Evolutionary conservation across 176 grass and related monocot species (phyloP), one percentile per base, ranked within the genome.

Genomic region (Oryza officinalis): DNA sequence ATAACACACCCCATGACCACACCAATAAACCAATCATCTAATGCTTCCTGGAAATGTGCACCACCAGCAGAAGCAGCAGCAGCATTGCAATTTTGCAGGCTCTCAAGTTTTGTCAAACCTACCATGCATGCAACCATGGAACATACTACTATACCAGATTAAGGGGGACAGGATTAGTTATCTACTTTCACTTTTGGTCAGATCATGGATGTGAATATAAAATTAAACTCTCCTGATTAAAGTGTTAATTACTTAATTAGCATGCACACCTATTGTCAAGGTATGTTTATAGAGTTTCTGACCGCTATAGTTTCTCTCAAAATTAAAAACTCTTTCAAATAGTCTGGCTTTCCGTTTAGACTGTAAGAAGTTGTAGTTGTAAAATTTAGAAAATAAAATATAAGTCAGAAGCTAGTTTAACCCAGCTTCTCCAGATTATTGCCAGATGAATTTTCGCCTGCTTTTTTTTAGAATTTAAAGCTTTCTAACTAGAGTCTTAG

Each of bases 21-120:
- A 70, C 71, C 64, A 70, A 69, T 75, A 69, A 80, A 57, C 88
- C 80, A 87, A 90, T 86, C 74, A 86, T 46, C 84, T 82, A 40
- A 45, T 67, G 84, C 69, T 27, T 61, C 37, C 61, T 79, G 69
- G 68, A 86, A 79, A 49, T 63, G 74, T 60, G 78, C 57, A 65
- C 14, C 33, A 69, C 0, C 50, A 60, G 14, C 54, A 67, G 37
- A 22, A 28, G 12, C 37, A 37, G 65, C 37, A 46, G 12, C 38
- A 38, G 65, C 49, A 46, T 23, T 65, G 72, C 46, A n/a, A 37
- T 78, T 50, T 60, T 86, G 32, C 67, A 68, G 32, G 18, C 9
- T 63, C 22, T 49, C 17, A 74, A 60, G 68, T 10, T 57, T 50
- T 57, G 33, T 44, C 82, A 85, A 81, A 64, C 69, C 46, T 76